These are phyloP conservation scores for Suillus subluteus DNA, from an alignment of 768 basidiomycete genomes.

Conservation along the genomic window DNA sequence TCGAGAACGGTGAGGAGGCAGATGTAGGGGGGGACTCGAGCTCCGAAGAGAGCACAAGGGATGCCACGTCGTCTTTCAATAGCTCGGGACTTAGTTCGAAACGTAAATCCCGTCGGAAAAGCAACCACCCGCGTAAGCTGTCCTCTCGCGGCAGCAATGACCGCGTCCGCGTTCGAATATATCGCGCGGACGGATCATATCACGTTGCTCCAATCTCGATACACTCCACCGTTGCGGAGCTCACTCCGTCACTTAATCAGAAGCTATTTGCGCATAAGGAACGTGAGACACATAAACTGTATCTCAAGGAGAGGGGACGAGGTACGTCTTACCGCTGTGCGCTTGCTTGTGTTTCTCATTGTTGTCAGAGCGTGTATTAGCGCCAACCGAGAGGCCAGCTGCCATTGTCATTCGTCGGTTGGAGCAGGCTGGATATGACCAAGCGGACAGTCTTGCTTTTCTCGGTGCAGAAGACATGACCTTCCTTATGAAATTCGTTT, in stretches of 20 bases:
- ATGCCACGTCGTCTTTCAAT: constrained; percentile 18
- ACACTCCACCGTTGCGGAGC: constrained; percentile 65
- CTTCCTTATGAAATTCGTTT: constrained; percentile 89
- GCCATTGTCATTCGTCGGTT: constrained; percentile 82
- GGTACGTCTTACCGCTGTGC: constrained; percentile 46
- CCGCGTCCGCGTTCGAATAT: constrained; percentile 71
- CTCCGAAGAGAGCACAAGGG: constrained; percentile 40
- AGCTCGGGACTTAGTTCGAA: constrained; percentile 15
- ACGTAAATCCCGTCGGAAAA: constrained; percentile 32
- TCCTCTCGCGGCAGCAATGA: constrained; percentile 23
- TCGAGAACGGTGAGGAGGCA: constrained; percentile 48
- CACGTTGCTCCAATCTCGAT: constrained; percentile 69
- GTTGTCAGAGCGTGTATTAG: constrained; percentile 76
- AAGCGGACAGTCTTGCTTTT: constrained; percentile 76
- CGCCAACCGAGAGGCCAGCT: constrained; percentile 80
- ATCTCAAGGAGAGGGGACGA: constrained; percentile 75
- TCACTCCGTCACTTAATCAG: constrained; percentile 63
- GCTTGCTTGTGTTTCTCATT: constrained; percentile 6
- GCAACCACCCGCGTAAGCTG: constrained; percentile 22
- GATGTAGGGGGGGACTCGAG: constrained; percentile 44
- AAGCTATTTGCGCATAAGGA: constrained; percentile 56
- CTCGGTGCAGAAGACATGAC: constrained; percentile 78
- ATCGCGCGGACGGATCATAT: constrained; percentile 72
- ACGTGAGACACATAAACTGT: constrained; percentile 66
- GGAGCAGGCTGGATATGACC: constrained; percentile 88